Percentiles rank a stretch among this genome's conserved stretches.
These are phyloP conservation scores for Flaveria brownii DNA, from an alignment of 129 eudicot species.

Conservation along the genomic window DNA sequence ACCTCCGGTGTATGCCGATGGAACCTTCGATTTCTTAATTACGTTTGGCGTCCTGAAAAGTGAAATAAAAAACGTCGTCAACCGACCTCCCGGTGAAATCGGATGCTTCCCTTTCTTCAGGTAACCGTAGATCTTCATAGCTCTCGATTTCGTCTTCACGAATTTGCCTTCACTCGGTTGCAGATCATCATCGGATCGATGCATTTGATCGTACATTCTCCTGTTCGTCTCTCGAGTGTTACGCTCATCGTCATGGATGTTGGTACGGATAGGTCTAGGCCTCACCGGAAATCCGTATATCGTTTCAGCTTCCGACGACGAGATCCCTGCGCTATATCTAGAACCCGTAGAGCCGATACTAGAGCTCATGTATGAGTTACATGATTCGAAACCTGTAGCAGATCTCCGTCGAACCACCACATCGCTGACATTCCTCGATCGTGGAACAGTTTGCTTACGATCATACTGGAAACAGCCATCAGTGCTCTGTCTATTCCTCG, in stretches of 20 bases:
- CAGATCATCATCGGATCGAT: slow-evolving; percentile 7
- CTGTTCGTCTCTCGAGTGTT: slow-evolving; percentile 9
- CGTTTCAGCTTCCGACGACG: slow-evolving; percentile 33
- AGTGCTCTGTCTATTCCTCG: slow-evolving; percentile 16
- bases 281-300: slow-evolving; percentile 34
- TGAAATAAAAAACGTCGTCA: slow-evolving; percentile 61
- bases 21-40: slow-evolving; percentile 38
- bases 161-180: slow-evolving; percentile 43
- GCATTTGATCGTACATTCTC: background rate
- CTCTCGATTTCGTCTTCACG: slow-evolving; percentile 54
- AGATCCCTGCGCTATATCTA: slow-evolving; percentile 19
- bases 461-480: slow-evolving; percentile 7
- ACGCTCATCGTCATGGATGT: slow-evolving; percentile 21
- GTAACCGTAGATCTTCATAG: slow-evolving; percentile 70
- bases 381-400: slow-evolving; percentile 3
- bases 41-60: slow-evolving; percentile 48
- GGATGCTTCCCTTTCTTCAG: slow-evolving; percentile 71
- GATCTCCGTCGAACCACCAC: slow-evolving; percentile 42
- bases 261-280: slow-evolving; percentile 68
- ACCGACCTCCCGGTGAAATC: slow-evolving; percentile 72
- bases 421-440: background rate
- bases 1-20: slow-evolving; percentile 31
- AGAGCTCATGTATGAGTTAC: too few relatives aligned
- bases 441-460: background rate
- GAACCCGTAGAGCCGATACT: too few relatives aligned